Conservation (phyloP, 306 rosid species). For the Cucumis melo region DNA sequence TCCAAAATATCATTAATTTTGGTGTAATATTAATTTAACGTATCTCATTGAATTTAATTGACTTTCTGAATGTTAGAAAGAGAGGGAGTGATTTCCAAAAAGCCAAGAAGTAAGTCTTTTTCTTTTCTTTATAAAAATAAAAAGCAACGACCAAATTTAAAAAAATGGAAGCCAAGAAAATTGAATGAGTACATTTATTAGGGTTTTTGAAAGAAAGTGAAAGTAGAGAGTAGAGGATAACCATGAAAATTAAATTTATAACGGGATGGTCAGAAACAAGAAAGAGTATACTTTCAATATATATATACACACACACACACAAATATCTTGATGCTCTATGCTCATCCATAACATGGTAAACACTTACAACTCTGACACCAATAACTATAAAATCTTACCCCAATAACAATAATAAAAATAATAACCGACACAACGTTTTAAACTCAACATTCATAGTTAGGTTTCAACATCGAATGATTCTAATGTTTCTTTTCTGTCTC, state of each 20-base stretch:
- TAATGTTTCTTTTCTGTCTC: too few relatives aligned
- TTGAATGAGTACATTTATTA: not conserved
- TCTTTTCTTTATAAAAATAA: not conserved
- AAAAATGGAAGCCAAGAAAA: not conserved
- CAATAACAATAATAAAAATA: too few relatives aligned
- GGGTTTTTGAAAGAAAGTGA: not conserved
- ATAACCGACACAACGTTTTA: too few relatives aligned
- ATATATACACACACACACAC: not conserved
- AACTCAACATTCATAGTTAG: too few relatives aligned
- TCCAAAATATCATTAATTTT: not conserved
- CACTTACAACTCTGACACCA: not conserved
- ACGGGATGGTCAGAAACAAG: not conserved
- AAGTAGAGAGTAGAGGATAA: not conserved
- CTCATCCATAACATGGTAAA: not conserved
- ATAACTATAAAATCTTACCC: not conserved
- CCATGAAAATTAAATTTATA: not conserved
- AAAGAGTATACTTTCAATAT: not conserved
- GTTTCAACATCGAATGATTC: too few relatives aligned
- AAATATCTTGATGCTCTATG: not conserved
- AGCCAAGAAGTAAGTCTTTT: not conserved
- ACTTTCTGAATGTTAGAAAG: not conserved
- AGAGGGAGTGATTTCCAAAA: not conserved
- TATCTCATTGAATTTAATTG: not conserved
- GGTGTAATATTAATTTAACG: not conserved
- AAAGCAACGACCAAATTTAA: not conserved